Conservation (phyloP, 2,329 filamentous ascomycete species). For the Chaetothyriales sp. region DNA sequence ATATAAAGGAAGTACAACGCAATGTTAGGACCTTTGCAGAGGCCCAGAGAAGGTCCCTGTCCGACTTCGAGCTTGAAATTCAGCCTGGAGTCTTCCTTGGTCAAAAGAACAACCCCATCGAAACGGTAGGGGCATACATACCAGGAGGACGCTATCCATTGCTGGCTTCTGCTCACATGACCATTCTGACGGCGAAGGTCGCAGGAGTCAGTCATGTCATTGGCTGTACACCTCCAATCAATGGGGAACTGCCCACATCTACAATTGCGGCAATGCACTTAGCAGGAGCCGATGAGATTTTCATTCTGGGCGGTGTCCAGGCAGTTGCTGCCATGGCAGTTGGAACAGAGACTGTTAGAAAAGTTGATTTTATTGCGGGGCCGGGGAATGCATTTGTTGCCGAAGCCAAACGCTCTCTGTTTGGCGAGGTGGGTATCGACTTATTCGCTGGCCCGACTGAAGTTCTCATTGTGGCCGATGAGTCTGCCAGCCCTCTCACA, state of each 20-base stretch:
- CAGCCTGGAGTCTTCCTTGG: slow-evolving; percentile 38
- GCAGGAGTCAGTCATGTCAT: slow-evolving; percentile 40
- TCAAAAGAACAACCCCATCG: slow-evolving; percentile 39
- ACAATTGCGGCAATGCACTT: slow-evolving; percentile 40
- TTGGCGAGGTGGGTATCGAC: slow-evolving; percentile 42
- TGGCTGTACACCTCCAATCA: slow-evolving; percentile 40
- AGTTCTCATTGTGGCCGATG: slow-evolving; percentile 38
- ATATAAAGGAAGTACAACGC: slow-evolving; percentile 39
- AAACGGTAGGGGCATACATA: slow-evolving; percentile 36
- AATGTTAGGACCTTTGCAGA: slow-evolving; percentile 39
- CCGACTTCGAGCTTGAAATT: slow-evolving; percentile 41
- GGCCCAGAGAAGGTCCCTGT: slow-evolving; percentile 33
- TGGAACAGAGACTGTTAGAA: slow-evolving; percentile 36
- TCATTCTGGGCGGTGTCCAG: slow-evolving; percentile 39
- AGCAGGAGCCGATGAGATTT: slow-evolving; percentile 40
- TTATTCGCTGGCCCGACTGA: slow-evolving; percentile 42
- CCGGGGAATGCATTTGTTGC: slow-evolving; percentile 44
- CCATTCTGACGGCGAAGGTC: slow-evolving; percentile 41
- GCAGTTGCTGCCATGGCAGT: slow-evolving; percentile 40
- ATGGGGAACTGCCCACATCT: slow-evolving; percentile 34
- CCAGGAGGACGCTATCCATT: slow-evolving; percentile 41
- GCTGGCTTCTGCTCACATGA: slow-evolving; percentile 43
- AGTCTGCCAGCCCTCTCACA: slow-evolving; percentile 33
- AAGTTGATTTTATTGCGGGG: slow-evolving; percentile 41
- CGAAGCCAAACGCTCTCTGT: slow-evolving; percentile 41